Percentiles rank a stretch among this genome's conserved stretches.
phyloP scores from a whole-genome alignment of 2,329 filamentous ascomycete species.

The Beauveria sp. region DNA sequence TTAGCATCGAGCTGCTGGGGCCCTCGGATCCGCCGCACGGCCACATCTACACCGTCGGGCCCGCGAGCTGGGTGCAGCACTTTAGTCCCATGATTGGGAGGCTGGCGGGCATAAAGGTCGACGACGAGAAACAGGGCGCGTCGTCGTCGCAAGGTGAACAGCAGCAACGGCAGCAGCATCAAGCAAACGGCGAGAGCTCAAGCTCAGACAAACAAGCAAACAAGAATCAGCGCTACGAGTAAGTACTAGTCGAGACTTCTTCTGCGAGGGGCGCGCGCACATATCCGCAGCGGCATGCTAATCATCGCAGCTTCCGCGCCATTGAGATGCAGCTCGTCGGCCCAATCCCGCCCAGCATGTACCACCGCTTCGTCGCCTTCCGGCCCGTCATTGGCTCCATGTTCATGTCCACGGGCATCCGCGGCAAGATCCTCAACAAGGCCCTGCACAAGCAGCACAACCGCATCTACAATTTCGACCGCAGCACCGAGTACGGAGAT shows the following conservation, averaged over 20 bases:
- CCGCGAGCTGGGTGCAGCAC: constrained; percentile 70
- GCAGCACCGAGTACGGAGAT: constrained; percentile 61
- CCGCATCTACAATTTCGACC: constrained; percentile 83
- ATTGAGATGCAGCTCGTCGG: constrained; percentile 83
- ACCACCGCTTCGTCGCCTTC: constrained; percentile 92
- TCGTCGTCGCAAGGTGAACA: constrained; percentile 18
- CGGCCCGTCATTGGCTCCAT: constrained; percentile 82
- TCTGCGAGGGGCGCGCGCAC: too few species aligned
- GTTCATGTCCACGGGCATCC: constrained; percentile 71
- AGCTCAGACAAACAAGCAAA: constrained; percentile 26
- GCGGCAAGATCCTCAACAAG: constrained; percentile 73
- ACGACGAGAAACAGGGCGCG: constrained; percentile 42
- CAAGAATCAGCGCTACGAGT: constrained; percentile 64
- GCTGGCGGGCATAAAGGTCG: constrained; percentile 62
- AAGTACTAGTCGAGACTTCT: constrained; percentile 20
- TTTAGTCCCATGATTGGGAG: constrained; percentile 84
- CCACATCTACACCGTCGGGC: constrained; percentile 72
- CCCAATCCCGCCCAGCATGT: constrained; percentile 70
- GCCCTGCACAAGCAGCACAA: constrained; percentile 85
- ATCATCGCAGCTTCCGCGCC: constrained; percentile 69
- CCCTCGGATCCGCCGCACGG: constrained; percentile 61
- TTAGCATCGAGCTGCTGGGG: constrained; percentile 75
- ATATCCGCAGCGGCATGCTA: not conserved
- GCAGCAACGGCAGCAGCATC: constrained; percentile 14
- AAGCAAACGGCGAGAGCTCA: constrained; percentile 32